Conservation (phyloP, 2,329 filamentous ascomycete species). For the Colletotrichum sp. region DNA sequence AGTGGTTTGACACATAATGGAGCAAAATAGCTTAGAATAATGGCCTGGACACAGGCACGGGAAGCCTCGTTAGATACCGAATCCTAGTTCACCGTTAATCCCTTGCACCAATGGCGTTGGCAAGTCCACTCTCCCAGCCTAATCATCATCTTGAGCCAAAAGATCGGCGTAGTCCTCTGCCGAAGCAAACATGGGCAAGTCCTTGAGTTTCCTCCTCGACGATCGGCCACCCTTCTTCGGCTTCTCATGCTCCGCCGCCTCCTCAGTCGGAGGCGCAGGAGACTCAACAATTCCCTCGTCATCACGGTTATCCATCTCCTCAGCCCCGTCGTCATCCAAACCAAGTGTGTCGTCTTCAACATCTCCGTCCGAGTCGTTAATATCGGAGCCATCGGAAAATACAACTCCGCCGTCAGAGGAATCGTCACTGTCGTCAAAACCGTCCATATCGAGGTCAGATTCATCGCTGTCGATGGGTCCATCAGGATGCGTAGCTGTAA, state of each 20-base stretch:
- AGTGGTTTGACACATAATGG: slow-evolving; percentile 60
- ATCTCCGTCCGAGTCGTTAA: slow-evolving; percentile 52
- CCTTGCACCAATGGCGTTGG: not conserved
- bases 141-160: slow-evolving; percentile 73
- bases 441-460: slow-evolving; percentile 54
- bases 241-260: slow-evolving; percentile 37
- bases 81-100: not conserved
- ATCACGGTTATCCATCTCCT: not conserved
- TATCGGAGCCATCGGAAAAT: slow-evolving; percentile 41
- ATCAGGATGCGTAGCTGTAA: slow-evolving; percentile 82
- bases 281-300: slow-evolving; percentile 10
- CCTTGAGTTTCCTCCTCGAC: slow-evolving; percentile 85
- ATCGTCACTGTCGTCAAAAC: slow-evolving; percentile 48
- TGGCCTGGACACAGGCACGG: not conserved
- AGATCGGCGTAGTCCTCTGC: slow-evolving; percentile 92
- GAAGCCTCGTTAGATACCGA: not conserved
- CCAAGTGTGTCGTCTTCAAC: slow-evolving; percentile 38
- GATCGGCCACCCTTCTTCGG: slow-evolving; percentile 51
- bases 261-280: not conserved
- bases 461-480: slow-evolving; percentile 71
- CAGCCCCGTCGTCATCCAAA: slow-evolving; percentile 44
- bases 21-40: not conserved
- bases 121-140: not conserved
- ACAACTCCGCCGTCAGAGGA: slow-evolving; percentile 9
- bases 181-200: slow-evolving; percentile 90